A percentile compares a stretch with the other conserved stretches of the same genome.
These are phyloP conservation scores for Phytophthora niederhauseri DNA, from an alignment of 352 stramenopile species.

Conservation along the genomic window DNA sequence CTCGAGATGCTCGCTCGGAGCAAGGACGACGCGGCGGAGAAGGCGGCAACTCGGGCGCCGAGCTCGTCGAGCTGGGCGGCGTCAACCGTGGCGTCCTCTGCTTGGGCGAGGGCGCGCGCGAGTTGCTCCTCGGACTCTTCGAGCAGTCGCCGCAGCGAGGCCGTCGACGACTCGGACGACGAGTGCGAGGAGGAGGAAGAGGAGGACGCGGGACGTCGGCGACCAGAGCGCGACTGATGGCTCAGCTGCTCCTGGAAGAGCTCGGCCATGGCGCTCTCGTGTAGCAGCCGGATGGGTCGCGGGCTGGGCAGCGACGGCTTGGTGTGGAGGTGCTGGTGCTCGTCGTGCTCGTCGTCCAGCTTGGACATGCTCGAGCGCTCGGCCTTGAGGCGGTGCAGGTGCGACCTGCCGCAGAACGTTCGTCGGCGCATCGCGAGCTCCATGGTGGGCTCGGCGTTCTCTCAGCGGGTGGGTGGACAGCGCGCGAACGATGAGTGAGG, in stretches of 20 bases:
- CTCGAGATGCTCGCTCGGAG: constrained; percentile 55
- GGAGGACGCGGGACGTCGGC: constrained; percentile 12
- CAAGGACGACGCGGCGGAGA: constrained; percentile 43
- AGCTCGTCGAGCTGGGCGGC: constrained; percentile 46
- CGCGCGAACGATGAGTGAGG: constrained; percentile 1
- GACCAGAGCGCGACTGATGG: constrained; percentile 8
- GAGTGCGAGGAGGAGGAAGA: constrained; percentile 23
- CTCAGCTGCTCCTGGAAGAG: constrained; percentile 52
- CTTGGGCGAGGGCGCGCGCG: constrained; percentile 23
- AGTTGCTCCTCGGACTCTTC: constrained; percentile 38
- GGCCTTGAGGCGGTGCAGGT: constrained; percentile 35
- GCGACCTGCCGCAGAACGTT: constrained; percentile 38
- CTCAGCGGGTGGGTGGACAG: constrained; percentile 10
- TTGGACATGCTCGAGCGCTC: constrained; percentile 40
- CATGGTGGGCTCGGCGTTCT: constrained; percentile 18
- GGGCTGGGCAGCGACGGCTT: constrained; percentile 18
- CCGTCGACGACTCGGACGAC: constrained; percentile 35
- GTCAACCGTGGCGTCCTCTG: constrained; percentile 26
- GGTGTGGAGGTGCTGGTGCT: neutral
- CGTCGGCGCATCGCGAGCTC: constrained; percentile 31
- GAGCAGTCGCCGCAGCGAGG: constrained; percentile 34
- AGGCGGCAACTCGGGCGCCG: constrained; percentile 42
- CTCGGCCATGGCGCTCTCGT: constrained; percentile 48
- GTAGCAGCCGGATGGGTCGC: constrained; percentile 39
- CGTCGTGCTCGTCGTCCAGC: constrained; percentile 29